Evolutionary conservation across 331 rosid genomes (phyloP).

Genomic region (Ulmus americana): DNA sequence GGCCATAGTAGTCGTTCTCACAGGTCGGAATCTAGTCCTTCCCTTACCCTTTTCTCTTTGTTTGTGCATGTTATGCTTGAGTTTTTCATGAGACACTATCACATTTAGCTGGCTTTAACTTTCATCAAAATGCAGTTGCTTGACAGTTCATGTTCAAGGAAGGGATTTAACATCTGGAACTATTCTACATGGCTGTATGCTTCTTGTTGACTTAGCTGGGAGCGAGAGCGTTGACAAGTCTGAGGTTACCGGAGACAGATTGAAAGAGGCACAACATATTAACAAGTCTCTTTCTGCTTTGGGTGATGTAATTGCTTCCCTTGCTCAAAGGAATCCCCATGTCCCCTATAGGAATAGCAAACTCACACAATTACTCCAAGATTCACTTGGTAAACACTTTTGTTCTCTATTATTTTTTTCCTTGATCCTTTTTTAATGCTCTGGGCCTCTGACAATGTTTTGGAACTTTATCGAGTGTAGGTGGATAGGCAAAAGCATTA

Average conservation of each 20-base stretch:
- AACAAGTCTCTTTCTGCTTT: conserved; percentile 93
- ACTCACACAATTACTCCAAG: conserved; percentile 94
- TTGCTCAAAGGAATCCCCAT: conserved; percentile 88
- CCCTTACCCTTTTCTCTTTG: neutral
- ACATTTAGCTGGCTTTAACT: conserved; percentile 8
- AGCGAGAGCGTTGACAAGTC: conserved; percentile 98
- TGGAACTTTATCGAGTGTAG: conserved; percentile 32
- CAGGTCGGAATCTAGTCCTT: conserved; percentile 47
- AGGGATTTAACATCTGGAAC: conserved; percentile 77
- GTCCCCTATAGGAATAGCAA: conserved; percentile 97
- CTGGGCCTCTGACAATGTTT: conserved; percentile 8
- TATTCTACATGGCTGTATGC: conserved; percentile 88
- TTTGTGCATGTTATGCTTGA: neutral
- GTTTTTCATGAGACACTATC: conserved; percentile 7
- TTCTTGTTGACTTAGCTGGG: conserved; percentile 96
- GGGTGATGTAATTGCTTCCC: conserved; percentile 97
- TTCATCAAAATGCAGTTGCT: conserved; percentile 63
- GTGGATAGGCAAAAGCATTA: conserved; percentile 92
- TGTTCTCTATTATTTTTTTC: neutral
- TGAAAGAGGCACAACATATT: conserved; percentile 96
- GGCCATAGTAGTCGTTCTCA: conserved; percentile 99
- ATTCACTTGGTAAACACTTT: conserved; percentile 76
- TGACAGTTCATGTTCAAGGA: conserved; percentile 99
- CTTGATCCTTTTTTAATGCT: neutral
- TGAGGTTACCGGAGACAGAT: conserved; percentile 93